These are phyloP conservation scores for Volvox reticuliferus DNA, from an alignment of 139 green algal species.

Conservation along the genomic window DNA sequence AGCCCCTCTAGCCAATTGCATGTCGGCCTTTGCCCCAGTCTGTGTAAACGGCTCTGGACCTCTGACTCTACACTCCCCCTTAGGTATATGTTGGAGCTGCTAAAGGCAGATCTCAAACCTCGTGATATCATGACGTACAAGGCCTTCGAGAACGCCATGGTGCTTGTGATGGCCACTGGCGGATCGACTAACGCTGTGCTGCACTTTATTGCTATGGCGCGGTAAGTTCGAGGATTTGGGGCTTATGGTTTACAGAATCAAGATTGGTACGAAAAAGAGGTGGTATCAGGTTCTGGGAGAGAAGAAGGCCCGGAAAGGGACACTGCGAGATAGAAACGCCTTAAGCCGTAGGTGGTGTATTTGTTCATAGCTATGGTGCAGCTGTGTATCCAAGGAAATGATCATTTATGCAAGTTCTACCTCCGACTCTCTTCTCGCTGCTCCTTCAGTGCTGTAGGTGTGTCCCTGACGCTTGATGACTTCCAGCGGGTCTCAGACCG, in stretches of 20 bases:
- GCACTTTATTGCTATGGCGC: conserved; percentile 91
- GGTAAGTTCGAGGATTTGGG: conserved; percentile 18
- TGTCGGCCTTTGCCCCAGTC: too few relatives aligned
- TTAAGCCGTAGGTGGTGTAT: too few relatives aligned
- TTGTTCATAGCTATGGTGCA: too few relatives aligned
- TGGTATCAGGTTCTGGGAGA: too few relatives aligned
- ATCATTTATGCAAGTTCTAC: not conserved
- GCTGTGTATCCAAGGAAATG: too few relatives aligned
- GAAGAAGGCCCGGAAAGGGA: too few relatives aligned
- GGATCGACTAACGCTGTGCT: conserved; percentile 97
- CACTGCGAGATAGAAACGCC: too few relatives aligned
- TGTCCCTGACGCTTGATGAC: conserved; percentile 94
- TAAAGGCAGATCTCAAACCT: conserved; percentile 94
- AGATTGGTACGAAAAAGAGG: too few relatives aligned
- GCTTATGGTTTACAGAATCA: too few relatives aligned
- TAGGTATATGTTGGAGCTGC: conserved; percentile 85
- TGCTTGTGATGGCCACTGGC: conserved; percentile 91
- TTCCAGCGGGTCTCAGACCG: conserved; percentile 93
- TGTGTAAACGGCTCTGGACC: too few relatives aligned
- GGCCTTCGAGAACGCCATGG: conserved; percentile 98
- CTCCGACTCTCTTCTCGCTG: not conserved
- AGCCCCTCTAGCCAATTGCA: too few relatives aligned
- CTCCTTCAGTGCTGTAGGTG: conserved; percentile 68
- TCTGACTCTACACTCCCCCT: not conserved
- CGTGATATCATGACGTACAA: conserved; percentile 95